Percentiles rank a stretch among this genome's conserved stretches.
Conservation (phyloP, 345 rosid species). For the Dimocarpus longan region DNA sequence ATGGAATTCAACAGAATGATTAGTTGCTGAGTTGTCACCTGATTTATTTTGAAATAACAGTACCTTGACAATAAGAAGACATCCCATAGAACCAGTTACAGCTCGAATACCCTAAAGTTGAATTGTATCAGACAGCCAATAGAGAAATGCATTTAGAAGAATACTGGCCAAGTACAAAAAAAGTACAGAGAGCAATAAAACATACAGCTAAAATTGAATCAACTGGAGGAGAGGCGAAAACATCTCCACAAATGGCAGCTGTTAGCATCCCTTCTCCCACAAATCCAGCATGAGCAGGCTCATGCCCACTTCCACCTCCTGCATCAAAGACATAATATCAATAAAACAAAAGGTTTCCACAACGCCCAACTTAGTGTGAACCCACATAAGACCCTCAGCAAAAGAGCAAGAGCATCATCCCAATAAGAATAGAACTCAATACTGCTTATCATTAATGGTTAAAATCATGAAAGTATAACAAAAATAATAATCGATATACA, state of each 20-base stretch:
- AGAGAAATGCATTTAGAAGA: constrained; percentile 1
- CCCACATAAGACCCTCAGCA: not conserved
- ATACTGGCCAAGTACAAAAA: not conserved
- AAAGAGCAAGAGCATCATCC: not conserved
- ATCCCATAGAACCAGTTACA: constrained; percentile 96
- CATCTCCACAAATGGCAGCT: constrained; percentile 94
- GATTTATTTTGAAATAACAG: constrained; percentile 18
- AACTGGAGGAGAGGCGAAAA: constrained; percentile 91
- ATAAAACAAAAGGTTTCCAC: not conserved
- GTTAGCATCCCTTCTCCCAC: constrained; percentile 99
- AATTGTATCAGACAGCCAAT: constrained; percentile 17
- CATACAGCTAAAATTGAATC: constrained; percentile 94
- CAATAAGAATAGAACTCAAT: not conserved
- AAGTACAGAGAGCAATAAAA: constrained; percentile 15
- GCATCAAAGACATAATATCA: constrained; percentile 16
- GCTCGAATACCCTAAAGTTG: constrained; percentile 86
- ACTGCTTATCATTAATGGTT: not conserved
- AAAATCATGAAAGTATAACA: not conserved
- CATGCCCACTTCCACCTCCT: constrained; percentile 99
- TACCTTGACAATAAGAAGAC: constrained; percentile 94
- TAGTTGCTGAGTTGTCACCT: constrained; percentile 1
- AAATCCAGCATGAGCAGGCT: constrained; percentile 97
- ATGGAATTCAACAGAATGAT: constrained; percentile 9
- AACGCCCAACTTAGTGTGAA: not conserved
- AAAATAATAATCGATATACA: not conserved